These are phyloP conservation scores for Cryoendolithus antarcticus DNA, from an alignment of 2,329 filamentous ascomycete genomes.

Conservation along the genomic window DNA sequence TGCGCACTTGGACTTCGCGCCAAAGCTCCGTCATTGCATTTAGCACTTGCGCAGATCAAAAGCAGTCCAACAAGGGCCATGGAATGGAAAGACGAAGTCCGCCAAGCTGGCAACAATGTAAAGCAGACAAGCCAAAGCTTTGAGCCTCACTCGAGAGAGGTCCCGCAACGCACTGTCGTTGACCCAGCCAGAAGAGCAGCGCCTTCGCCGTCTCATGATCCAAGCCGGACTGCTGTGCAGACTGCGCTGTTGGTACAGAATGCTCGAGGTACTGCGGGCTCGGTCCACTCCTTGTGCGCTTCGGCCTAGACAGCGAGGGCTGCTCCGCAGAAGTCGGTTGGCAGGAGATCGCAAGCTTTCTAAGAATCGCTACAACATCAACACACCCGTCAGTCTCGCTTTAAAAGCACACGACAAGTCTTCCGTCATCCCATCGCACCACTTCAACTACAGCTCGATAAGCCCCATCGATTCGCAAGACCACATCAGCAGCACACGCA, in stretches of 20 bases:
- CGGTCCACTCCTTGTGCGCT: too few relatives aligned
- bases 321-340: constrained; percentile 1
- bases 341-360: constrained; percentile 1
- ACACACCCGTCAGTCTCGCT: not conserved
- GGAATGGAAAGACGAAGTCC: not conserved
- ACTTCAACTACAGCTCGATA: not conserved
- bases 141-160: constrained; percentile 90
- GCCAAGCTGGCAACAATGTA: constrained; percentile 6
- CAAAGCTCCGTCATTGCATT: not conserved
- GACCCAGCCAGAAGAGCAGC: constrained; percentile 2
- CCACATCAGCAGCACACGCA: constrained; percentile 1
- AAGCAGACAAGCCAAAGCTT: constrained; percentile 79
- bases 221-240: not conserved
- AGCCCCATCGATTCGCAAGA: constrained; percentile 14
- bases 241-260: too few relatives aligned
- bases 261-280: too few relatives aligned
- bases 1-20: constrained; percentile 1
- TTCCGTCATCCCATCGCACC: constrained; percentile 10
- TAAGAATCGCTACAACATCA: not conserved
- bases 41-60: not conserved
- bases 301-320: too few relatives aligned
- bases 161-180: constrained; percentile 42
- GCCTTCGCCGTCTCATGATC: constrained; percentile 9
- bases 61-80: not conserved
- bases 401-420: constrained; percentile 2